Percentiles rank a stretch among this genome's conserved stretches.
Conservation (phyloP, 768 basidiomycete species). For the Calocera cornea region DNA sequence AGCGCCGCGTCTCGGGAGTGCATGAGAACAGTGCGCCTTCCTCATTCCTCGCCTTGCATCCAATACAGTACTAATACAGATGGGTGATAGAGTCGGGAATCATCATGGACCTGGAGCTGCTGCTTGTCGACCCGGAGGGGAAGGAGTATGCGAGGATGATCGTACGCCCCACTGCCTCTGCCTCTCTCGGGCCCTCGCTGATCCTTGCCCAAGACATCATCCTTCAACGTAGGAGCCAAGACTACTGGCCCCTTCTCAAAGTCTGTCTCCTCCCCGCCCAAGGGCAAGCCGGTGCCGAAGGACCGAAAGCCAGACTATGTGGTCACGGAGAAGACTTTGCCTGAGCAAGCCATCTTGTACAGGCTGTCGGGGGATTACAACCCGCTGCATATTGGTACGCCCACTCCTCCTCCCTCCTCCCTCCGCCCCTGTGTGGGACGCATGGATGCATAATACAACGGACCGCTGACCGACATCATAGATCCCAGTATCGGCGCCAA, state of each 20-base stretch:
- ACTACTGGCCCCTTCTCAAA: conserved; percentile 52
- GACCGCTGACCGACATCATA: conserved; percentile 18
- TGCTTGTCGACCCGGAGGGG: conserved; percentile 49
- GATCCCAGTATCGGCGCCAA: conserved; percentile 61
- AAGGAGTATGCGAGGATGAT: conserved; percentile 49
- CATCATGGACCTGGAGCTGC: conserved; percentile 49
- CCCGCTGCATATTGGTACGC: conserved; percentile 56
- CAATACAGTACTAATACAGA: not conserved
- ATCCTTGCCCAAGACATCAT: conserved; percentile 34
- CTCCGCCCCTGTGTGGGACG: not conserved
- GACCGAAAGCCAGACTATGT: conserved; percentile 48
- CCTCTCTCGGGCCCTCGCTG: not conserved
- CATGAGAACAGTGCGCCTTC: conserved; percentile 59
- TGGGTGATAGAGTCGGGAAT: conserved; percentile 51
- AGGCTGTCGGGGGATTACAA: conserved; percentile 70
- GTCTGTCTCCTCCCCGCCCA: conserved; percentile 44
- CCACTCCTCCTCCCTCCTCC: not conserved
- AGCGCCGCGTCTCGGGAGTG: conserved; percentile 49
- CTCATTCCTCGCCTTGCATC: not conserved
- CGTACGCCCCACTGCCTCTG: conserved; percentile 26
- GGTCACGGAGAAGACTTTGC: conserved; percentile 47
- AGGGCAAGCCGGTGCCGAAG: conserved; percentile 46
- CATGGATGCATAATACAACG: not conserved
- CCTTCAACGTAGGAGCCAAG: conserved; percentile 57
- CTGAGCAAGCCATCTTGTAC: conserved; percentile 52